Evolutionary conservation across 495 filamentous ascomycete genomes (phyloP), one percentile per base, ranked within the genome.

Genomic region (Schizothecium vesticola): DNA sequence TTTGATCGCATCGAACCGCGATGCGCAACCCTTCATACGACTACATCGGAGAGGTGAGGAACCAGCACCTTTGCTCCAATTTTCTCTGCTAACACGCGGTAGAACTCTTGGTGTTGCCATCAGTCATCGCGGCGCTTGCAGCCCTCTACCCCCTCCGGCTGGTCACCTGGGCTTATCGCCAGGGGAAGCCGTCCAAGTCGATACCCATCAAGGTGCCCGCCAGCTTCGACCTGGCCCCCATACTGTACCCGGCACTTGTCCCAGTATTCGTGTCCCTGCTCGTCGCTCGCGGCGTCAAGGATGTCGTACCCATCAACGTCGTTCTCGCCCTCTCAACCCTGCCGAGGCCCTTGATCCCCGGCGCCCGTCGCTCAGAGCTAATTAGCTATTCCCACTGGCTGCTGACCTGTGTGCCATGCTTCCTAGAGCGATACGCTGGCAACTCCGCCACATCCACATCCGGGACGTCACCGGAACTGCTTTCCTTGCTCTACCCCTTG

Each of bases 171-270:
- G 73, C 80, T 1, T 82, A 84, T 63, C 67, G 71, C 12, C 70
- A 75, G 33, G 71, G 78, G 21, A 78, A 68, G 3, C 78, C 81
- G 2, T 76, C 75, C 21, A 74, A 65, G 59, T 79, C 56, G 29
- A 64, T 83, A 24, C 79, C 81, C 3, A 63, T 86, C 77, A 81
- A 59, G 16, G 80, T 96, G 21, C 91, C 92, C 1, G 74, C 88
- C 13, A 82, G 85, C 26, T 97, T 98, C 76, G 95, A 99, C 73
- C 95, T 93, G 2, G 95, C 95, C 19, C 92, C 95, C 7, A 80
- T 98, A 10, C 81, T 99, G 22, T 99, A 98, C 73, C 96, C 95
- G 2, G 81, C 89, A 1, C 70, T 90, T 0, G 82, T 97, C 9
- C 92, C 95, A 2, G 72, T 95, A 9, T 83, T 92, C 22, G 89